Percentiles rank a stretch among this genome's conserved stretches.
These are phyloP conservation scores for Euphorbia corollata DNA, from an alignment of 441 rosid species.

Conservation along the genomic window DNA sequence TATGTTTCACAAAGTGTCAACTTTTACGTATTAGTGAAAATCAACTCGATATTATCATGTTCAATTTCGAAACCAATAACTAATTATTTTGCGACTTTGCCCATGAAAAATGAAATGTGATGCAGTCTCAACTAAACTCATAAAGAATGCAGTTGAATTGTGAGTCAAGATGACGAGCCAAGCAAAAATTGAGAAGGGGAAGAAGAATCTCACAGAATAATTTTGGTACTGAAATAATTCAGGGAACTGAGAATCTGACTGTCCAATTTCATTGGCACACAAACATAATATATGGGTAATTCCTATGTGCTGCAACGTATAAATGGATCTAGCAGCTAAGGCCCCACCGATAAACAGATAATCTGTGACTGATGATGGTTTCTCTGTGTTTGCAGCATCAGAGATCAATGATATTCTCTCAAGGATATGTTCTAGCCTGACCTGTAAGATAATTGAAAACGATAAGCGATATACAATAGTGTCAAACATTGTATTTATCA, in stretches of 20 bases:
- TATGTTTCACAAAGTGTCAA: not conserved
- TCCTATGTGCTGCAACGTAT: constrained; percentile 77
- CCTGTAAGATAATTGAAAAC: constrained; percentile 36
- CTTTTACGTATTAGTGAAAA: not conserved
- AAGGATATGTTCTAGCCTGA: constrained; percentile 94
- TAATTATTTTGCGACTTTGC: not conserved
- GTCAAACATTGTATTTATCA: not conserved
- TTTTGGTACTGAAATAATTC: constrained; percentile 74
- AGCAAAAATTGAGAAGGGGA: constrained; percentile 10
- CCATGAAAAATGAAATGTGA: not conserved
- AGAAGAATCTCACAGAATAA: constrained; percentile 58
- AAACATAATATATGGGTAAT: constrained; percentile 79
- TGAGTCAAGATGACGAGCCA: not conserved
- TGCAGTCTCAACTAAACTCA: not conserved
- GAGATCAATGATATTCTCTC: constrained; percentile 93
- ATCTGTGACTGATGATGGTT: constrained; percentile 71
- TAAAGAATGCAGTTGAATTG: not conserved
- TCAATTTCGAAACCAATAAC: not conserved
- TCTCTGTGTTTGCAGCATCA: constrained; percentile 93
- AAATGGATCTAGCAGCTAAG: constrained; percentile 81
- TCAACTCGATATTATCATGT: not conserved
- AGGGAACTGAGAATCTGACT: constrained; percentile 82
- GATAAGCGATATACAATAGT: not conserved
- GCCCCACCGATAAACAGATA: constrained; percentile 84
- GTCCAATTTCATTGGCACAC: constrained; percentile 97